Conservation (phyloP, 2,329 filamentous ascomycete genomes). For the Colletotrichum australisinense region DNA sequence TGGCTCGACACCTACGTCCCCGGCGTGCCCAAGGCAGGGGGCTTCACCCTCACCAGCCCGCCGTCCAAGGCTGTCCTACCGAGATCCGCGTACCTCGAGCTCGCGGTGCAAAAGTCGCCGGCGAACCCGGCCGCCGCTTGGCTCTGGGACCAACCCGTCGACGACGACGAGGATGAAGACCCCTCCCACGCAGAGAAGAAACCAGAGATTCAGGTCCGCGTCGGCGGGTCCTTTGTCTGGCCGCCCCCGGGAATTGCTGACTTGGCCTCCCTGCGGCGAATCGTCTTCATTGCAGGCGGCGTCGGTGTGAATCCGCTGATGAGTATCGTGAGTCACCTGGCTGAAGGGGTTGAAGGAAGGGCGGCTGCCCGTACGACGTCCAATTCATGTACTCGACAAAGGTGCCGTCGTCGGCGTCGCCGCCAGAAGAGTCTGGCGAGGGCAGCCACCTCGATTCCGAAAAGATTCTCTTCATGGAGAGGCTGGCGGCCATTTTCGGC, state of each 20-base stretch:
- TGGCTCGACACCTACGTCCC: conserved; percentile 90
- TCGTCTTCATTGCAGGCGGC: conserved; percentile 83
- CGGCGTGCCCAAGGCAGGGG: conserved; percentile 75
- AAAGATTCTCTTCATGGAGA: conserved; percentile 63
- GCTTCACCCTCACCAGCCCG: conserved; percentile 88
- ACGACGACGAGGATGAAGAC: conserved; percentile 33
- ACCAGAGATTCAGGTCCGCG: conserved; percentile 71
- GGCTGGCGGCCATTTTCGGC: conserved; percentile 56
- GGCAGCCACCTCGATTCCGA: conserved; percentile 39
- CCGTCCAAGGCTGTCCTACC: conserved; percentile 63
- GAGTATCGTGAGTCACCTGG: conserved; percentile 76
- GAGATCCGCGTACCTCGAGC: conserved; percentile 70
- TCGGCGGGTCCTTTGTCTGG: conserved; percentile 86
- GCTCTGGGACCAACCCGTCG: conserved; percentile 69
- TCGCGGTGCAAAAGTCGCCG: conserved; percentile 80
- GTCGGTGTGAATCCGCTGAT: conserved; percentile 86
- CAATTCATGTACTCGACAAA: conserved; percentile 73
- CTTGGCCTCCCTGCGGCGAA: conserved; percentile 59
- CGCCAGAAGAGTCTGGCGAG: background rate
- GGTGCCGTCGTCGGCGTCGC: conserved; percentile 36
- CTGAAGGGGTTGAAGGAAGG: conserved; percentile 46
- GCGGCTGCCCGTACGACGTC: conserved; percentile 51
- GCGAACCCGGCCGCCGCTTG: conserved; percentile 80
- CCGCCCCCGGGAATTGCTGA: conserved; percentile 62
- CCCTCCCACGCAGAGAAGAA: conserved; percentile 70